Percentiles rank a stretch among this genome's conserved stretches.
Evolutionary conservation across 108 stramenopile genomes (phyloP).

Genomic region (Nitzschia sp.): DNA sequence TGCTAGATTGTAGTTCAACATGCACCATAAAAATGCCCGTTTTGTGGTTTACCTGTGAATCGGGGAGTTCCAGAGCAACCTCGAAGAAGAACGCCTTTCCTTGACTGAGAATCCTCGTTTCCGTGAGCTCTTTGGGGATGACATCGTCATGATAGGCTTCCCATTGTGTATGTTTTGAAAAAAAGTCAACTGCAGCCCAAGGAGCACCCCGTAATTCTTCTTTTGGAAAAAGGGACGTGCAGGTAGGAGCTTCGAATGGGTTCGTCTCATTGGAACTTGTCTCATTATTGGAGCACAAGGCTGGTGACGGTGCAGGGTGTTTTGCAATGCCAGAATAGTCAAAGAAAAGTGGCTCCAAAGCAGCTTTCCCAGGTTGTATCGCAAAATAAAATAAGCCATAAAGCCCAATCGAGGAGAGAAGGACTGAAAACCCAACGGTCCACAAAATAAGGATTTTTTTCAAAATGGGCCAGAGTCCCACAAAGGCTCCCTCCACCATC

Average conservation of each 20-base stretch:
- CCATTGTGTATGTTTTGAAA: conserved; percentile 39
- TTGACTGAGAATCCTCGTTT: conserved; percentile 37
- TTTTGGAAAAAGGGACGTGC: background rate
- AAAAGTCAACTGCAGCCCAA: conserved; percentile 46
- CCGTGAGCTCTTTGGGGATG: conserved; percentile 20
- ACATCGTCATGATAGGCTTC: conserved; percentile 28
- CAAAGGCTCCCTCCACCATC: conserved; percentile 18
- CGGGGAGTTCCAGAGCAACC: conserved; percentile 61
- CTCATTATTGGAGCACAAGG: background rate
- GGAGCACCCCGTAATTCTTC: conserved; percentile 14
- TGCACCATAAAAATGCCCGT: conserved; percentile 26
- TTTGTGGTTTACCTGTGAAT: conserved; percentile 42
- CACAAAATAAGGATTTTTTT: conserved; percentile 6
- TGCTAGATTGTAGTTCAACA: conserved; percentile 21
- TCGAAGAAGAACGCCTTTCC: conserved; percentile 65
- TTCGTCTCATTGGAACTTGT: background rate
- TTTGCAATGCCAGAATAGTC: conserved; percentile 40
- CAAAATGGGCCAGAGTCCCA: conserved; percentile 33
- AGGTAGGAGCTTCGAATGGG: too few species aligned
- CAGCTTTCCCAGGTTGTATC: conserved; percentile 37
- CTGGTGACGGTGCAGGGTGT: conserved; percentile 4
- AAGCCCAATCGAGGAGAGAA: conserved; percentile 10
- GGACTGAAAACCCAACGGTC: conserved; percentile 2
- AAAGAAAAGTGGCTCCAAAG: conserved; percentile 31
- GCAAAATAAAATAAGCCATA: conserved; percentile 37